Conservation (phyloP, 2,329 filamentous ascomycete species). For the Exophiala sp. region DNA sequence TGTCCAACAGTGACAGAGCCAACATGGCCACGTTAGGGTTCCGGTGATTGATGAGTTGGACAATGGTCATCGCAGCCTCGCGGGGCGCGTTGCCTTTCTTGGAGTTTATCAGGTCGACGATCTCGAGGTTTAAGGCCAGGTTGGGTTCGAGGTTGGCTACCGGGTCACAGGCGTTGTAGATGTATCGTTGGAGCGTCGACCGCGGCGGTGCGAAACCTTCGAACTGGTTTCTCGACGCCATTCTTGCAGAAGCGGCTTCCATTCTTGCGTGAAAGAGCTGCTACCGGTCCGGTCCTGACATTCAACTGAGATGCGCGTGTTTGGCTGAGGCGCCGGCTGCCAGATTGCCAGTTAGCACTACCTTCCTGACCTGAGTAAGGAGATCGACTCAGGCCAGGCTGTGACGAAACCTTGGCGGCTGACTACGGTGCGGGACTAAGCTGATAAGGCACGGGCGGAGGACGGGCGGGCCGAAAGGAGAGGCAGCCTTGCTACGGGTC, state of each 20-base stretch:
- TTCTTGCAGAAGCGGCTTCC: slow-evolving; percentile 94
- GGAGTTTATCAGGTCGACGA: slow-evolving; percentile 89
- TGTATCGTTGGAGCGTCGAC: slow-evolving; percentile 88
- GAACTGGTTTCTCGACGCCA: slow-evolving; percentile 92
- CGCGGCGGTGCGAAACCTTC: slow-evolving; percentile 71
- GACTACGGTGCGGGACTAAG: background rate
- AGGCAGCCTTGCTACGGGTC: background rate
- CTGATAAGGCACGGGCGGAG: background rate
- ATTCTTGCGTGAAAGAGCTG: slow-evolving; percentile 36
- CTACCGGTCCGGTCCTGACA: background rate
- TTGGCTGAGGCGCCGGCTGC: background rate
- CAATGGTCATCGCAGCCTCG: slow-evolving; percentile 88
- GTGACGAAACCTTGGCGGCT: slow-evolving; percentile 5
- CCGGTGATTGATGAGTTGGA: slow-evolving; percentile 91
- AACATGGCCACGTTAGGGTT: slow-evolving; percentile 92
- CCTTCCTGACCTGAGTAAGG: too few relatives aligned
- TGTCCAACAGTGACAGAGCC: slow-evolving; percentile 77
- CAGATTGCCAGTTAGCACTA: too few relatives aligned
- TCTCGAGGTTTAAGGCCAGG: slow-evolving; percentile 91
- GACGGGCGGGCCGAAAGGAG: background rate
- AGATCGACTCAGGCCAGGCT: background rate
- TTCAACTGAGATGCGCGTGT: background rate
- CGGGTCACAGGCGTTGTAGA: slow-evolving; percentile 91
- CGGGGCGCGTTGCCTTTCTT: slow-evolving; percentile 95
- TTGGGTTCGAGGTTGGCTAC: slow-evolving; percentile 93